Percentiles rank a stretch among this genome's conserved stretches.
phyloP scores from a whole-genome alignment of 2,329 filamentous ascomycete genomes.

The Aschersonia sp. region DNA sequence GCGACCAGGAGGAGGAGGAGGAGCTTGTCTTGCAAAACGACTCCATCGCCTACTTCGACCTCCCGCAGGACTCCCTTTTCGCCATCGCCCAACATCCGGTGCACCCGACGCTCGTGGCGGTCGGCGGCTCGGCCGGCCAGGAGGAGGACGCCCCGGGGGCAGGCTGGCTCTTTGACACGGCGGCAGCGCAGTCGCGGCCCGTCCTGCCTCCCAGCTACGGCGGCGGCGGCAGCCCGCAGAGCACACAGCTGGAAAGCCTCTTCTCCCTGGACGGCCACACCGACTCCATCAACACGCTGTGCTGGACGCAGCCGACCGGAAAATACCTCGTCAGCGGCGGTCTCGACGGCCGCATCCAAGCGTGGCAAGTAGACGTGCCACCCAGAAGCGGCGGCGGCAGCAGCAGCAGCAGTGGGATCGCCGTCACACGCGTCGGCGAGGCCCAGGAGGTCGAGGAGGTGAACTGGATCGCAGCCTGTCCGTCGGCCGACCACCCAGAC shows the following conservation, averaged over 20 bases:
- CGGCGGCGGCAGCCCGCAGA: constrained; percentile 14
- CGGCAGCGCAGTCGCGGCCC: constrained; percentile 45
- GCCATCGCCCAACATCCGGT: constrained; percentile 85
- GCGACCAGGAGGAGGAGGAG: constrained; percentile 28
- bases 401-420: constrained; percentile 29
- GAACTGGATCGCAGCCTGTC: constrained; percentile 75
- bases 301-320: constrained; percentile 71
- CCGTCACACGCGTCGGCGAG: constrained; percentile 54
- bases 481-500: constrained; percentile 56
- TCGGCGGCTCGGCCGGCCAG: constrained; percentile 58
- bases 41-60: constrained; percentile 82
- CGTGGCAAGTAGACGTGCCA: constrained; percentile 40
- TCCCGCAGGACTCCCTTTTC: constrained; percentile 83
- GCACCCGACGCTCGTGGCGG: constrained; percentile 64
- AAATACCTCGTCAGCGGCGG: constrained; percentile 79
- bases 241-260: constrained; percentile 47
- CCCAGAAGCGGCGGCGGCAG: constrained; percentile 8
- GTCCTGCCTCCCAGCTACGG: constrained; percentile 67
- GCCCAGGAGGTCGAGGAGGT: constrained; percentile 87
- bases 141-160: constrained; percentile 52
- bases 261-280: constrained; percentile 77
- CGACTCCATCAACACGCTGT: constrained; percentile 76
- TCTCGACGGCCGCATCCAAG: constrained; percentile 68
- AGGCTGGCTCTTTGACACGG: constrained; percentile 72
- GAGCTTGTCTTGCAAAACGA: constrained; percentile 77